These are phyloP conservation scores for Phytopythium oedochilum DNA, from an alignment of 352 stramenopile species.

Conservation along the genomic window DNA sequence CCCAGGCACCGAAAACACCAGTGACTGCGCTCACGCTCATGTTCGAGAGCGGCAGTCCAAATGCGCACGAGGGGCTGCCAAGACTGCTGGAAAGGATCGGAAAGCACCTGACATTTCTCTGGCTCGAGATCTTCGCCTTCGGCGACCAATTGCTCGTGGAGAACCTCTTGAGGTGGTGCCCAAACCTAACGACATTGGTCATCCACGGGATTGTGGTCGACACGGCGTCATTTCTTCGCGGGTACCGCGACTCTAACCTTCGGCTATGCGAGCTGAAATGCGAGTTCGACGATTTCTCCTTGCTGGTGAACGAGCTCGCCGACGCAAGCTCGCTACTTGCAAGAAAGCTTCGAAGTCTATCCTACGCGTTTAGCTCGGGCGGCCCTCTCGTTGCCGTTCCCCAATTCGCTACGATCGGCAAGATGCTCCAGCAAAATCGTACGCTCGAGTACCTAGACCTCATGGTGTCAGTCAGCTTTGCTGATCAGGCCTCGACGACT, in stretches of 20 bases:
- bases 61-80: neutral
- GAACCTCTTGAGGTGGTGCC: neutral
- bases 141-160: neutral
- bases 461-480: neutral
- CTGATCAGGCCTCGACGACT: neutral
- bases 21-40: neutral
- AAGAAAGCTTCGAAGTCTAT: neutral
- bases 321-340: neutral
- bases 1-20: neutral
- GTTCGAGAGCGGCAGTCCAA: neutral
- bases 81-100: neutral
- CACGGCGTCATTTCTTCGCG: neutral
- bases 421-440: neutral
- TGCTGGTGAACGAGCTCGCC: neutral
- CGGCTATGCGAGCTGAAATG: neutral
- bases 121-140: neutral
- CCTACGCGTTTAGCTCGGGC: neutral
- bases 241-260: neutral
- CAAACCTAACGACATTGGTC: neutral
- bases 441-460: constrained; percentile 4
- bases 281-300: neutral
- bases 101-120: neutral
- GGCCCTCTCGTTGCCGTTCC: neutral
- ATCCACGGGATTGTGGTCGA: neutral
- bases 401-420: neutral